phyloP scores from a whole-genome alignment of 495 filamentous ascomycete genomes.

The Parmelia sp. region DNA sequence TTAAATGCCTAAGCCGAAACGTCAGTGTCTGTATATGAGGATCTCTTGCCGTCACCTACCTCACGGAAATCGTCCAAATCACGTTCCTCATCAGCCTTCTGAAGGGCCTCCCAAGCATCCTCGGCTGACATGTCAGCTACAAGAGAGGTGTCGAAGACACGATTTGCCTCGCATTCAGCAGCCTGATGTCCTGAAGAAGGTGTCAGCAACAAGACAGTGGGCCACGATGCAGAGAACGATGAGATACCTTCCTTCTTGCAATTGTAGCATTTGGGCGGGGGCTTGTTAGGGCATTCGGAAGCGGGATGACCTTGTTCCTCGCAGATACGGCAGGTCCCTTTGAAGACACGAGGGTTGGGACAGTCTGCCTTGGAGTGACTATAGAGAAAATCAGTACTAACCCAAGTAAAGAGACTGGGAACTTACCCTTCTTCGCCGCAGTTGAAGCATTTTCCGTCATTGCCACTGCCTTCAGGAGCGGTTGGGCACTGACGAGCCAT shows the following conservation, averaged over 20 bases:
- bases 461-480: conserved; percentile 39
- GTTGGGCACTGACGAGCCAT: conserved; percentile 54
- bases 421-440: conserved; percentile 67
- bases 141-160: conserved; percentile 58
- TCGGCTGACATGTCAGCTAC: conserved; percentile 55
- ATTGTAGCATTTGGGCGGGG: conserved; percentile 62
- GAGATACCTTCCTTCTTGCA: conserved; percentile 63
- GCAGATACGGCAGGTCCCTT: conserved; percentile 67
- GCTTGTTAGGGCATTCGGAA: conserved; percentile 63
- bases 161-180: conserved; percentile 59
- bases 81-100: conserved; percentile 52
- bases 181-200: conserved; percentile 54
- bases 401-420: not conserved
- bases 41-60: conserved; percentile 34
- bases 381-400: conserved; percentile 3
- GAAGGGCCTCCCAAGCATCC: conserved; percentile 63
- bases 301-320: conserved; percentile 65
- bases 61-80: conserved; percentile 71
- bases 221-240: not conserved
- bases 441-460: conserved; percentile 61
- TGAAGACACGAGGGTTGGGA: conserved; percentile 58
- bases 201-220: not conserved
- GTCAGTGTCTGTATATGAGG: conserved; percentile 19
- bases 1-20: conserved; percentile 45
- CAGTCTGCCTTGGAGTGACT: conserved; percentile 65